These are phyloP conservation scores for Iris macrosiphon DNA, from an alignment of 106 monocot genomes.

Conservation along the genomic window DNA sequence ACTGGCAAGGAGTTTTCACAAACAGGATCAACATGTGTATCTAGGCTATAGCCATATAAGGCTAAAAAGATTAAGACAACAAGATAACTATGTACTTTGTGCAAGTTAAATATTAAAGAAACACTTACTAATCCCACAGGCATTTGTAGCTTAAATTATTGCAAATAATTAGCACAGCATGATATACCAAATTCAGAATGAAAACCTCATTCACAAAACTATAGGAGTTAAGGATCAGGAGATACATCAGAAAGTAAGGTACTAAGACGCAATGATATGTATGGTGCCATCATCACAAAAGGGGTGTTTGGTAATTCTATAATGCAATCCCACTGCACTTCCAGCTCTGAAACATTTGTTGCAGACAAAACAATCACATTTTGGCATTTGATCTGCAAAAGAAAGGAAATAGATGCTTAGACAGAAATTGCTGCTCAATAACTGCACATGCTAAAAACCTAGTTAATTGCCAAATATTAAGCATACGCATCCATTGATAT, in stretches of 20 bases:
- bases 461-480: too few relatives aligned
- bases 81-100: too few relatives aligned
- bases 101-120: too few relatives aligned
- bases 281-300: conserved; percentile 29
- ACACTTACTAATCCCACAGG: too few relatives aligned
- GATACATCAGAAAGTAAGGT: conserved; percentile 52
- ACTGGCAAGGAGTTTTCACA: too few relatives aligned
- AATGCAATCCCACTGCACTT: conserved; percentile 58
- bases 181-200: not conserved
- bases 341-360: conserved; percentile 52
- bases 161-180: not conserved
- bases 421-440: not conserved
- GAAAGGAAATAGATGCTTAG: not conserved
- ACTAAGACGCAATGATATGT: conserved; percentile 45
- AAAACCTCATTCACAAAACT: not conserved
- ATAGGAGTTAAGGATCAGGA: not conserved
- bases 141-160: too few relatives aligned
- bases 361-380: conserved; percentile 62
- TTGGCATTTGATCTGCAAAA: conserved; percentile 63
- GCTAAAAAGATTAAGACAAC: too few relatives aligned
- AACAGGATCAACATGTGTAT: too few relatives aligned
- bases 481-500: too few relatives aligned
- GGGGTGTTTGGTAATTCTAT: conserved; percentile 29
- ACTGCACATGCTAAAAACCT: too few relatives aligned
- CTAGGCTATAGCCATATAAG: too few relatives aligned